Base-by-base conservation (phyloP, 352 stramenopile species). In the Globisporangium uncinulatum region DNA sequence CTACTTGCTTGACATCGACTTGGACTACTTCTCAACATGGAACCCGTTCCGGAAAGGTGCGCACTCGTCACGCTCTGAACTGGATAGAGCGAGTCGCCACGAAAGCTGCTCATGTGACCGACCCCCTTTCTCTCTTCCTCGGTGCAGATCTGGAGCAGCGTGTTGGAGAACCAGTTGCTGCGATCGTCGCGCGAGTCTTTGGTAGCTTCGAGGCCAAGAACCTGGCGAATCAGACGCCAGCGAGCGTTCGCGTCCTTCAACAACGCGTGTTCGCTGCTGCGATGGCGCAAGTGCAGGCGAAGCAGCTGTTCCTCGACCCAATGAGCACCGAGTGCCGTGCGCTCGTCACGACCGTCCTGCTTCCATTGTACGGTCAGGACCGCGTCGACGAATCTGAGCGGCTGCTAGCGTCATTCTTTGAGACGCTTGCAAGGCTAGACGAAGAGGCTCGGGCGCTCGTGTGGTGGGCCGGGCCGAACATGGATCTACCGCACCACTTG, bases 1-100 rank as follows among this genome's bases (percentile, higher is more conserved):
- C 14, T 94, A 71, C 50, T 48, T 96, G 6, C 57, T 96, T 0
- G 87, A 96, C 56, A 83, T 96, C 31, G 89, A 93, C 62, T 59
- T 96, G n/a, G 87, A 96, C 68, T 96, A 92, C 61, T 96, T 95
- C 61, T 93, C 84, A 17, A 94, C 85, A 5, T 88, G 83, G 77
- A 87, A 93, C 39, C 87, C 87, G 7, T 96, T 96, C 49, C 75
- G 69, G 11, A 76, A 72, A 80, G 74, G 79, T 85, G 32, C 10
- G 17, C 29, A 6, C 41, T 19, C 41, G 24, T 29, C 5, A n/a
- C 21, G 4, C n/a, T 14, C 20, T 57, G 9, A 7, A 9, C 15
- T 17, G 41, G 24, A 29, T 29, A 45, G 19, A 13, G 11, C 24
- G 15, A 21, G 6, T 29, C 11, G 17, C 15, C 3, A 4, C 5